Evolutionary conservation across 441 rosid species (phyloP).

Genomic region (Breynia disticha): DNA sequence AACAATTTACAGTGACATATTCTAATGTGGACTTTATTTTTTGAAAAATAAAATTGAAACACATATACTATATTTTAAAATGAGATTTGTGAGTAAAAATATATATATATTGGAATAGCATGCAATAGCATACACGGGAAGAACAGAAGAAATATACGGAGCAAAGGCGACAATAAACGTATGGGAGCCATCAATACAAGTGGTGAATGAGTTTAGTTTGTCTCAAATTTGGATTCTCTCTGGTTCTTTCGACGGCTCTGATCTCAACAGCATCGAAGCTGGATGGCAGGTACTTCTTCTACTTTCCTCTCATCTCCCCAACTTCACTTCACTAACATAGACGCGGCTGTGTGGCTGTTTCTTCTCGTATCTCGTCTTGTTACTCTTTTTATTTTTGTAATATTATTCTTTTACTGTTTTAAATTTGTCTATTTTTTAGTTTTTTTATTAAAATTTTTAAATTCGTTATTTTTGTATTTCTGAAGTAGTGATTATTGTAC

Average conservation of each 20-base stretch:
- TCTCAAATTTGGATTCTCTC: constrained; percentile 98
- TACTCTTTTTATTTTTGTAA: neutral
- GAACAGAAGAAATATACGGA: constrained; percentile 65
- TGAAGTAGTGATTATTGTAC: constrained; percentile 56
- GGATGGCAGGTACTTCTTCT: constrained; percentile 97
- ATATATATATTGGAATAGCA: constrained; percentile 31
- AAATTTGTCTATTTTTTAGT: neutral
- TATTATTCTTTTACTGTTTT: neutral
- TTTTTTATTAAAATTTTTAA: neutral
- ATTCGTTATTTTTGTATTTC: constrained; percentile 10
- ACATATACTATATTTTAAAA: no score
- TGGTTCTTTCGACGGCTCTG: constrained; percentile 96
- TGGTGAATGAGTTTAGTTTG: constrained; percentile 91
- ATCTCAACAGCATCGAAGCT: constrained; percentile 98
- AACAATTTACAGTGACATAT: no score
- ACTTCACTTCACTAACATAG: constrained; percentile 17
- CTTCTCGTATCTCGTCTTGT: no score
- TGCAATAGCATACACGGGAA: constrained; percentile 91
- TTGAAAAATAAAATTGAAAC: no score
- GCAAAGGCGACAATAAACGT: constrained; percentile 92
- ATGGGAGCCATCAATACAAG: constrained; percentile 86
- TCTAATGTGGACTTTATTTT: no score
- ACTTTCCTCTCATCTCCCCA: constrained; percentile 26
- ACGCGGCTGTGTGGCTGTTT: no score
- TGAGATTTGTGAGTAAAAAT: no score